phyloP scores from a whole-genome alignment of 768 basidiomycete genomes.

The Lentinula lateritia region DNA sequence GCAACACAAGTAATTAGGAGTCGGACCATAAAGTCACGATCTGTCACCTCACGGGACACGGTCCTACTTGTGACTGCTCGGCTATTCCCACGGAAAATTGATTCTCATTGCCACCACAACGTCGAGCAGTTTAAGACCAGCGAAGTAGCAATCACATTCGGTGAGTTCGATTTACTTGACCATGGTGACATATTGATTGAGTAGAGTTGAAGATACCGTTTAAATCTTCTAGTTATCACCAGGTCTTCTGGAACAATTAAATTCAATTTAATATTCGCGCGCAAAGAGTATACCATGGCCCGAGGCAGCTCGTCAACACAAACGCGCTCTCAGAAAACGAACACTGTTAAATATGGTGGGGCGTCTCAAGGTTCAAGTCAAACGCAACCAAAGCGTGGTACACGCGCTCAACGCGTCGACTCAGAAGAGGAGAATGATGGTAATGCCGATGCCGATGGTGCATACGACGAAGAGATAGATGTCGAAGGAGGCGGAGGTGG shows the following conservation, averaged over 20 bases:
- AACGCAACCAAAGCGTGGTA: neutral
- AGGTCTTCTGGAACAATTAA: too few species aligned
- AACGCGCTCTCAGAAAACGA: neutral
- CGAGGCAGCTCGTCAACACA: neutral
- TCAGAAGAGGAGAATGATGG: slow-evolving; percentile 16
- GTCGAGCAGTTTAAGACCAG: too few species aligned
- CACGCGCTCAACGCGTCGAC: neutral
- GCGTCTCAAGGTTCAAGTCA: neutral
- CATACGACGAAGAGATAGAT: slow-evolving; percentile 29
- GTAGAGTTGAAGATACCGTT: neutral
- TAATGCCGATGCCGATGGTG: slow-evolving; percentile 22
- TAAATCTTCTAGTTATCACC: too few species aligned
- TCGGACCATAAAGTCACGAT: too few species aligned
- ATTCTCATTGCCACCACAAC: too few species aligned
- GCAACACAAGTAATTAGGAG: too few species aligned
- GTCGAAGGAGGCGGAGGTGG: slow-evolving; percentile 25
- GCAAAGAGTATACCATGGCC: neutral
- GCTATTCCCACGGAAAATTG: too few species aligned
- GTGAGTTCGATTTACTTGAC: neutral
- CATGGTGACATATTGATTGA: too few species aligned
- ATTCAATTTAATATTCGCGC: neutral
- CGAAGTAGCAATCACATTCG: too few species aligned
- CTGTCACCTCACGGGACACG: neutral
- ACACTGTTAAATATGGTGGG: neutral
- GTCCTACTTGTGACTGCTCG: too few species aligned